Conservation (phyloP, 2,329 filamentous ascomycete species). For the Penicillium vulpinum region DNA sequence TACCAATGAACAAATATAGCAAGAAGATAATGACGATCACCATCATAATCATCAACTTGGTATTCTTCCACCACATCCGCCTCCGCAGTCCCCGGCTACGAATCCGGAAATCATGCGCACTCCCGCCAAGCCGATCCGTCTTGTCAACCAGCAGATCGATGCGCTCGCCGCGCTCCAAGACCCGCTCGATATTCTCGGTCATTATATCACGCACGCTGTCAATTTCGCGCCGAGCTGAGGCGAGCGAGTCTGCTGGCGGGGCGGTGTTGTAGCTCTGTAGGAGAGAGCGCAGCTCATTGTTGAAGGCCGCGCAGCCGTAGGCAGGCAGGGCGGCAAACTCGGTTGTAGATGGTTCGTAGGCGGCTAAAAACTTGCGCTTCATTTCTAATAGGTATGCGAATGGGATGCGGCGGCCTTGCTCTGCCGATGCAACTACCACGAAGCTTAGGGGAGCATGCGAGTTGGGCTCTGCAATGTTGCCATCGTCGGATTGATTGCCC, state of each 20-base stretch:
- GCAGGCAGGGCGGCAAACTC: slow-evolving; percentile 78
- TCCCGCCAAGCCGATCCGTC: slow-evolving; percentile 87
- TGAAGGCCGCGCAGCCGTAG: slow-evolving; percentile 89
- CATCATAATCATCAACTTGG: slow-evolving; percentile 86
- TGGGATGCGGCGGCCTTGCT: slow-evolving; percentile 80
- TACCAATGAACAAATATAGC: slow-evolving; percentile 69
- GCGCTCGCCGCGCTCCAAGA: slow-evolving; percentile 85
- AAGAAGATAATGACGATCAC: slow-evolving; percentile 68
- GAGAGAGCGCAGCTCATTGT: slow-evolving; percentile 70
- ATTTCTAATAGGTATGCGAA: slow-evolving; percentile 92
- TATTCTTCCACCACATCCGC: slow-evolving; percentile 99
- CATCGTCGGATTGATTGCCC: slow-evolving; percentile 48
- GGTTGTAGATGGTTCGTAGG: slow-evolving; percentile 65
- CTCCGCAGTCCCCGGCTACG: slow-evolving; percentile 82
- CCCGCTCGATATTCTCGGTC: slow-evolving; percentile 90
- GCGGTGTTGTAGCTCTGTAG: slow-evolving; percentile 85
- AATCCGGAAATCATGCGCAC: slow-evolving; percentile 85
- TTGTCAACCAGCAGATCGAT: slow-evolving; percentile 95
- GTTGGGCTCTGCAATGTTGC: slow-evolving; percentile 45
- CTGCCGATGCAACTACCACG: slow-evolving; percentile 79
- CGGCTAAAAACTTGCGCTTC: slow-evolving; percentile 78
- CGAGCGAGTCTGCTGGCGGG: slow-evolving; percentile 74
- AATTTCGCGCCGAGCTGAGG: slow-evolving; percentile 83
- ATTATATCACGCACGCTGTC: slow-evolving; percentile 90
- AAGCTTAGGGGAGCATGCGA: slow-evolving; percentile 84